Evolutionary conservation across 768 basidiomycete genomes (phyloP).

Genomic region (Lactifluus piperatus): DNA sequence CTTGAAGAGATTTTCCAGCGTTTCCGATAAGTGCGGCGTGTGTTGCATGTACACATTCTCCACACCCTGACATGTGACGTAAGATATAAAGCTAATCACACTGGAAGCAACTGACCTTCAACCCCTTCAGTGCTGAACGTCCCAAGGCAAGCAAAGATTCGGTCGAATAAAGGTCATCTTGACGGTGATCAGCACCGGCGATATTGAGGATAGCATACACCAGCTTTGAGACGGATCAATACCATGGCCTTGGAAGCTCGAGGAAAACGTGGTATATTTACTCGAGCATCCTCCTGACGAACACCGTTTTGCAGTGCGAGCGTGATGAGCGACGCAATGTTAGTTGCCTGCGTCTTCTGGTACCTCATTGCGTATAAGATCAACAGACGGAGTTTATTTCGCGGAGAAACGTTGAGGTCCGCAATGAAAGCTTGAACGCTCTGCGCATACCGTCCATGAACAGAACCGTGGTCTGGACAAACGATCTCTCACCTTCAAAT

Average conservation of each 20-base stretch:
- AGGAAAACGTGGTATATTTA: conserved; percentile 24
- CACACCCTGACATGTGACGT: conserved; percentile 58
- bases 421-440: conserved; percentile 73
- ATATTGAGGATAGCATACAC: conserved; percentile 91
- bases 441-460: conserved; percentile 33
- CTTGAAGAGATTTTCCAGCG: conserved; percentile 80
- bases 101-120: conserved; percentile 52
- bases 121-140: conserved; percentile 87
- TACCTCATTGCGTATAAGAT: conserved; percentile 92
- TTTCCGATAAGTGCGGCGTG: conserved; percentile 86
- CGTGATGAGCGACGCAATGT: conserved; percentile 73
- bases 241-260: background rate
- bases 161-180: conserved; percentile 94
- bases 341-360: conserved; percentile 78
- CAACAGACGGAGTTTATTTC: conserved; percentile 83
- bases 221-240: conserved; percentile 41
- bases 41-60: conserved; percentile 99
- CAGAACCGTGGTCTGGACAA: background rate
- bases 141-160: conserved; percentile 93
- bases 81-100: conserved; percentile 4
- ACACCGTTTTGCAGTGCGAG: conserved; percentile 70
- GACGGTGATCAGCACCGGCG: conserved; percentile 91
- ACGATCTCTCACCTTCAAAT: conserved; percentile 58
- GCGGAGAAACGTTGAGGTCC: conserved; percentile 55
- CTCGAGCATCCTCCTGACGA: conserved; percentile 66